Percentiles rank a stretch among this genome's conserved stretches.
Evolutionary conservation across 768 basidiomycete genomes (phyloP).

Genomic region (Boletus subparvulus): DNA sequence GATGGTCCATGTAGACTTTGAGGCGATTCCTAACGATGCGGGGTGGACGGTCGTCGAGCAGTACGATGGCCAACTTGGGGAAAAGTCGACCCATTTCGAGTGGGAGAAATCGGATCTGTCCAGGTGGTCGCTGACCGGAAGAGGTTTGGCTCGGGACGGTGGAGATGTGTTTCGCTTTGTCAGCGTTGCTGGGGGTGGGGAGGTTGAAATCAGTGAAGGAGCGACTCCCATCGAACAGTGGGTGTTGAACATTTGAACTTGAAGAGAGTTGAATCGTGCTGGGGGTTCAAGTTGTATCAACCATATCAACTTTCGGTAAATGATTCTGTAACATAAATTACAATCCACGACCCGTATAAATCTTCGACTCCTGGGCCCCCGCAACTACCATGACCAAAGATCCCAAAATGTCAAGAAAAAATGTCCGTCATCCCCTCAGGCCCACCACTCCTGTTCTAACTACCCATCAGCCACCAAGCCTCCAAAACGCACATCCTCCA

Average conservation of each 20-base stretch:
- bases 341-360: too few relatives aligned
- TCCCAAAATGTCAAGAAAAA: too few relatives aligned
- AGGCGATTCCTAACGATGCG: slow-evolving; percentile 21
- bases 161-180: slow-evolving; percentile 17
- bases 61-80: background rate
- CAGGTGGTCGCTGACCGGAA: slow-evolving; percentile 10
- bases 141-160: slow-evolving; percentile 9
- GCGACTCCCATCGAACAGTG: slow-evolving; percentile 1
- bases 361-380: too few relatives aligned
- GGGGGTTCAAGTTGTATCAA: background rate
- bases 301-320: too few relatives aligned
- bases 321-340: too few relatives aligned
- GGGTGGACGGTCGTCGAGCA: slow-evolving; percentile 8
- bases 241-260: background rate
- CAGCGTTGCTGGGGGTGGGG: background rate
- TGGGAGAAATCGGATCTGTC: background rate
- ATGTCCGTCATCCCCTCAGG: too few relatives aligned
- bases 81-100: background rate
- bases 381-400: too few relatives aligned
- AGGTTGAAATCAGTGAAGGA: background rate
- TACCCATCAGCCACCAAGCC: too few relatives aligned
- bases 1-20: slow-evolving; percentile 44
- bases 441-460: too few relatives aligned
- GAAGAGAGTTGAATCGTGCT: background rate
- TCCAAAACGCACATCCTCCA: too few relatives aligned